Percentiles rank a stretch among this genome's conserved stretches.
phyloP scores from a whole-genome alignment of 129 eudicot species.

The Lactuca sativa region DNA sequence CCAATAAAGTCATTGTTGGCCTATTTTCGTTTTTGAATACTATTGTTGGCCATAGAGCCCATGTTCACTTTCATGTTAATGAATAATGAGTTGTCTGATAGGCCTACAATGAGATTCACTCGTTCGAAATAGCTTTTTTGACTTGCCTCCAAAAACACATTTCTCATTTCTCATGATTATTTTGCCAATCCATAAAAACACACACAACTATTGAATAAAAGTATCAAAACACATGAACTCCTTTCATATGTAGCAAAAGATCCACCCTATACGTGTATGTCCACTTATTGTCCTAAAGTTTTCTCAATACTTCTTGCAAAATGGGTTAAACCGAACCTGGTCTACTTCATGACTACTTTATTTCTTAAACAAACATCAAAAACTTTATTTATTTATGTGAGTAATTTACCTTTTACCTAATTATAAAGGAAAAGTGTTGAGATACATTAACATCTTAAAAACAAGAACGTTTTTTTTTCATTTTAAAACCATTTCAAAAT shows the following conservation, averaged over 20 bases:
- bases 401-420: too few relatives aligned
- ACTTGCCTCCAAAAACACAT: neutral
- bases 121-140: neutral
- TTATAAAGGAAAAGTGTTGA: too few relatives aligned
- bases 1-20: neutral
- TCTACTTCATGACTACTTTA: neutral
- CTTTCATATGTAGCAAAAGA: neutral
- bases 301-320: neutral
- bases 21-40: neutral
- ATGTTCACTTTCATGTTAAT: neutral
- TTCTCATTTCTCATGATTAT: neutral
- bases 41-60: slow-evolving; percentile 14
- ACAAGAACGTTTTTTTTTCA: too few relatives aligned
- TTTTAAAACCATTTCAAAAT: too few relatives aligned
- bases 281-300: neutral
- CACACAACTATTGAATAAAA: slow-evolving; percentile 1
- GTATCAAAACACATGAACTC: neutral
- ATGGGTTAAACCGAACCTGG: neutral
- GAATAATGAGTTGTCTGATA: neutral
- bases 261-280: neutral
- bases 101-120: neutral
- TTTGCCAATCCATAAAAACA: neutral
- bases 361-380: neutral
- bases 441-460: too few relatives aligned
- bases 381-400: neutral